Conservation (phyloP, 768 basidiomycete genomes). For the Hydnum rufescens region DNA sequence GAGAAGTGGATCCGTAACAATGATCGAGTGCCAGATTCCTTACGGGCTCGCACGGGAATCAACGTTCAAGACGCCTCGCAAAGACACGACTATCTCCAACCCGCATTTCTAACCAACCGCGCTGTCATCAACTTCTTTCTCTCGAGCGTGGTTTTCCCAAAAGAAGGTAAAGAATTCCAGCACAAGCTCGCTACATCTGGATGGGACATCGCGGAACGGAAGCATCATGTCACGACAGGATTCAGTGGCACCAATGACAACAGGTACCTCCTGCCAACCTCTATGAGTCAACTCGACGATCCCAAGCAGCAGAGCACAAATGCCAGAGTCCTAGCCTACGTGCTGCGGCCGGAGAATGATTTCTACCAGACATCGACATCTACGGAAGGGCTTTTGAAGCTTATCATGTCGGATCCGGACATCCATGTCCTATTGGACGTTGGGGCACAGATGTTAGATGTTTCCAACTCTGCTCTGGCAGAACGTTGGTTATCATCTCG, state of each 20-base stretch:
- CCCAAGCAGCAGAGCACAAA: conserved; percentile 27
- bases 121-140: conserved; percentile 29
- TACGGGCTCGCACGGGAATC: neutral
- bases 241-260: conserved; percentile 25
- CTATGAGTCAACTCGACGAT: conserved; percentile 22
- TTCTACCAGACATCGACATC: conserved; percentile 3
- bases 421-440: conserved; percentile 4
- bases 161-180: conserved; percentile 29
- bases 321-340: conserved; percentile 18
- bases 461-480: conserved; percentile 1
- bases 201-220: conserved; percentile 32
- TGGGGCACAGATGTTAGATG: conserved; percentile 3
- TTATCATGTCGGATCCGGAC: conserved; percentile 3
- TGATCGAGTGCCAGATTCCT: neutral
- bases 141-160: conserved; percentile 28
- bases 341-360: conserved; percentile 15
- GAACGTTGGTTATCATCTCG: neutral
- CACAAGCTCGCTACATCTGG: conserved; percentile 27
- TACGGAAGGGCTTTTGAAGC: conserved; percentile 12
- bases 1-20: neutral
- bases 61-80: neutral
- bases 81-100: neutral
- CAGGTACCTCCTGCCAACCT: conserved; percentile 18
- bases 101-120: conserved; percentile 20
- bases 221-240: conserved; percentile 23